Evolutionary conservation across 805 yeast species (phyloP).

Genomic region (Ogataea pini): DNA sequence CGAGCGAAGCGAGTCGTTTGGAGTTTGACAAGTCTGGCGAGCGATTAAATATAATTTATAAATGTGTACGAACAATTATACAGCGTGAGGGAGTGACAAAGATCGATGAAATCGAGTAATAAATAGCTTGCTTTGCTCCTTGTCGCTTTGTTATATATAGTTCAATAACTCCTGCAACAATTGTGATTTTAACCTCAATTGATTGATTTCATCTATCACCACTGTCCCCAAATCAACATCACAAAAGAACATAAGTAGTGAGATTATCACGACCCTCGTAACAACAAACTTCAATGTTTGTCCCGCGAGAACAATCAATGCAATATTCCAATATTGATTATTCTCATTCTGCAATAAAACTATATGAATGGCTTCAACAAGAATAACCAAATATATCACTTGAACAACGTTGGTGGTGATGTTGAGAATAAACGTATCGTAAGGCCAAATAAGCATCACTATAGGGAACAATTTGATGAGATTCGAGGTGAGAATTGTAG

Average conservation of each 20-base stretch:
- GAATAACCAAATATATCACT: conserved; percentile 32
- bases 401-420: conserved; percentile 36
- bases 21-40: too few species aligned
- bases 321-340: conserved; percentile 33
- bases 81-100: too few species aligned
- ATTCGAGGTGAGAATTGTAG: conserved; percentile 73
- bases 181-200: conserved; percentile 23
- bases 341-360: conserved; percentile 28
- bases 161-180: conserved; percentile 26
- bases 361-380: conserved; percentile 37
- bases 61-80: too few species aligned
- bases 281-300: conserved; percentile 25
- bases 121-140: neutral
- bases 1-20: neutral
- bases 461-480: conserved; percentile 85
- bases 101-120: too few species aligned
- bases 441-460: conserved; percentile 95
- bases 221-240: conserved; percentile 22
- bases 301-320: conserved; percentile 27
- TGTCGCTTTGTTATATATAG: conserved; percentile 5
- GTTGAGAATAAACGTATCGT: conserved; percentile 68
- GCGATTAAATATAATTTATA: too few species aligned
- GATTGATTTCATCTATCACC: conserved; percentile 30
- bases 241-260: conserved; percentile 23
- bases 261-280: conserved; percentile 24